These are phyloP conservation scores for Fomitopsis pinicola DNA, from an alignment of 1,284 basidiomycete species.

Conservation along the genomic window DNA sequence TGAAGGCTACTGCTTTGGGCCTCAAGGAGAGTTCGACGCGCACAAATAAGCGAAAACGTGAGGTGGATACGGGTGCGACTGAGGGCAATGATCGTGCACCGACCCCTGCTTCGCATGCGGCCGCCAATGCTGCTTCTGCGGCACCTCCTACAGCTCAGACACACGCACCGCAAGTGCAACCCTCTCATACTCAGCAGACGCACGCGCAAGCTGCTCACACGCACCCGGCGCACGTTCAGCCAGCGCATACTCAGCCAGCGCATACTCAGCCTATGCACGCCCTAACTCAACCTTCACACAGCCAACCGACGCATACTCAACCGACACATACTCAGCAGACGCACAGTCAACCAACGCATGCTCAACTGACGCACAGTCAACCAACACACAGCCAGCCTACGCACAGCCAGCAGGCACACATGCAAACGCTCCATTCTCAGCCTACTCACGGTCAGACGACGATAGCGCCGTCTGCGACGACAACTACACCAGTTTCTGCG, in stretches of 20 bases:
- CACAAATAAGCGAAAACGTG: constrained; percentile 57
- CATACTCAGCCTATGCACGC: not conserved
- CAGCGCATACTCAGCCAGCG: not conserved
- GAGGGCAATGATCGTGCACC: constrained; percentile 26
- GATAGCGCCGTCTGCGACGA: constrained; percentile 17
- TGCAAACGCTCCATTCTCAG: constrained; percentile 12
- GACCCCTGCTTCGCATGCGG: constrained; percentile 27
- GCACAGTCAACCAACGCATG: not conserved
- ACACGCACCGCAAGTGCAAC: not conserved
- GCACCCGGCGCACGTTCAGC: not conserved
- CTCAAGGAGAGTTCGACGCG: constrained; percentile 69
- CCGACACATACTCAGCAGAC: not conserved
- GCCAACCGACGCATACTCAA: not conserved
- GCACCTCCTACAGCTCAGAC: not conserved
- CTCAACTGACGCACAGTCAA: not conserved
- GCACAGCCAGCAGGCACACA: not conserved
- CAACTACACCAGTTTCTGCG: constrained; percentile 16
- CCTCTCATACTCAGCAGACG: too few species aligned
- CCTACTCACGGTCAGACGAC: constrained; percentile 25
- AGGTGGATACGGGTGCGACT: constrained; percentile 31
- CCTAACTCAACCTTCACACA: not conserved
- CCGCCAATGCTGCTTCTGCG: constrained; percentile 13
- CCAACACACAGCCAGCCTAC: not conserved
- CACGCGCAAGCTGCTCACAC: not conserved
- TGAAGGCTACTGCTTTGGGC: constrained; percentile 70